A percentile compares a stretch with the other conserved stretches of the same genome.
Conservation (phyloP, 2,329 filamentous ascomycete species). For the Leptosphaerulina australis region DNA sequence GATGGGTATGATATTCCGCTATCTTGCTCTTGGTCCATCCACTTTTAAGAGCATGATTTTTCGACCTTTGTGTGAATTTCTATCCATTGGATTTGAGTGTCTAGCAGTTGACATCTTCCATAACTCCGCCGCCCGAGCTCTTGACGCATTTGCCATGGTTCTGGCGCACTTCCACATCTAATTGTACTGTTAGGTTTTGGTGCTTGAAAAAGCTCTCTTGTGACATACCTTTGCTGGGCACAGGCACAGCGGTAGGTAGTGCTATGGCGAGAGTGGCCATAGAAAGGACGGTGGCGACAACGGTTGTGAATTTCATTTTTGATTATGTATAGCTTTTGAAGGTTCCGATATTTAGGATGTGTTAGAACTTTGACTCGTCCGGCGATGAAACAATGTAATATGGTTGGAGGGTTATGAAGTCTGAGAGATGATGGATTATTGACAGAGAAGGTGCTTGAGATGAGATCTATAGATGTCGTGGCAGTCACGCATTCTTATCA, state of each 20-base stretch:
- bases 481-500: conserved; percentile 35
- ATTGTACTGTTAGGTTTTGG: conserved; percentile 14
- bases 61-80: background rate
- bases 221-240: conserved; percentile 34
- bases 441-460: conserved; percentile 22
- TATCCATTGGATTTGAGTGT: background rate
- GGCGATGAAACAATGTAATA: conserved; percentile 41
- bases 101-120: conserved; percentile 36
- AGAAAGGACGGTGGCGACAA: conserved; percentile 43
- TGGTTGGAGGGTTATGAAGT: conserved; percentile 10
- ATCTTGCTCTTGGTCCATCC: background rate
- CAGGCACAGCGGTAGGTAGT: conserved; percentile 39
- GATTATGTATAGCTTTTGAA: conserved; percentile 7
- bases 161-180: conserved; percentile 38
- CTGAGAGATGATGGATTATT: conserved; percentile 20
- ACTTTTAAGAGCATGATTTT: background rate
- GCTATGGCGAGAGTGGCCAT: conserved; percentile 45
- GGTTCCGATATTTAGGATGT: conserved; percentile 5
- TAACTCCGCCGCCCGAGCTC: conserved; percentile 23
- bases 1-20: too few relatives aligned
- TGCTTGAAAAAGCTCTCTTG: too few relatives aligned
- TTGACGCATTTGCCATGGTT: conserved; percentile 49
- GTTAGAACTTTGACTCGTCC: conserved; percentile 33
- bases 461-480: conserved; percentile 22
- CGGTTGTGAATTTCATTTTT: conserved; percentile 45